Percentiles rank a stretch among this genome's conserved stretches.
Conservation (phyloP, 352 stramenopile species). For the Phytophthora capsici region DNA sequence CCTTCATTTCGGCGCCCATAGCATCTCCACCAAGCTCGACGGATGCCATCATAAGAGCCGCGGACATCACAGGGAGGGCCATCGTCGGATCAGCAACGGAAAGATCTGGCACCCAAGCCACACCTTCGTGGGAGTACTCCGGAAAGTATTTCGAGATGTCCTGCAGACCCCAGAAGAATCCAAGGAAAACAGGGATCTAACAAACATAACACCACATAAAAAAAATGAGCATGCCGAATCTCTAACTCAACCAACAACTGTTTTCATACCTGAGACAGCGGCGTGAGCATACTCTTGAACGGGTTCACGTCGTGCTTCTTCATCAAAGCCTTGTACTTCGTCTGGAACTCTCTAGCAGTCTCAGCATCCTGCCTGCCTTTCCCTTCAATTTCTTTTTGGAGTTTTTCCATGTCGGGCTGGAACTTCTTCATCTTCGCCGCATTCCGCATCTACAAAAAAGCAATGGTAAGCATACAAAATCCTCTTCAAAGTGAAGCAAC, state of each 20-base stretch:
- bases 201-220: neutral
- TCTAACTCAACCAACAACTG: too few relatives aligned
- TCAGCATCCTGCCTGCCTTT: slow-evolving; percentile 54
- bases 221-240: neutral
- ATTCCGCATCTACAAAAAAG: slow-evolving; percentile 68
- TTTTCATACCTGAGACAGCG: slow-evolving; percentile 53
- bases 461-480: neutral
- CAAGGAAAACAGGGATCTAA: slow-evolving; percentile 86
- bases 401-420: slow-evolving; percentile 86
- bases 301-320: slow-evolving; percentile 86
- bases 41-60: slow-evolving; percentile 77
- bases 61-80: slow-evolving; percentile 81
- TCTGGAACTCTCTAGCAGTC: slow-evolving; percentile 65
- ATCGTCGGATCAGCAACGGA: slow-evolving; percentile 74
- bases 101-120: slow-evolving; percentile 86
- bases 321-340: slow-evolving; percentile 82
- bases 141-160: slow-evolving; percentile 83
- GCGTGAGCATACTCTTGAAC: slow-evolving; percentile 74
- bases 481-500: neutral
- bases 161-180: slow-evolving; percentile 87
- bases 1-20: slow-evolving; percentile 63
- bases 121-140: slow-evolving; percentile 74
- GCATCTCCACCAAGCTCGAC: slow-evolving; percentile 79
- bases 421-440: slow-evolving; percentile 85
- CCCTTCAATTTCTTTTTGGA: slow-evolving; percentile 70